Base-by-base conservation (phyloP, 108 stramenopile genomes). In the Discostella pseudostelligera region DNA sequence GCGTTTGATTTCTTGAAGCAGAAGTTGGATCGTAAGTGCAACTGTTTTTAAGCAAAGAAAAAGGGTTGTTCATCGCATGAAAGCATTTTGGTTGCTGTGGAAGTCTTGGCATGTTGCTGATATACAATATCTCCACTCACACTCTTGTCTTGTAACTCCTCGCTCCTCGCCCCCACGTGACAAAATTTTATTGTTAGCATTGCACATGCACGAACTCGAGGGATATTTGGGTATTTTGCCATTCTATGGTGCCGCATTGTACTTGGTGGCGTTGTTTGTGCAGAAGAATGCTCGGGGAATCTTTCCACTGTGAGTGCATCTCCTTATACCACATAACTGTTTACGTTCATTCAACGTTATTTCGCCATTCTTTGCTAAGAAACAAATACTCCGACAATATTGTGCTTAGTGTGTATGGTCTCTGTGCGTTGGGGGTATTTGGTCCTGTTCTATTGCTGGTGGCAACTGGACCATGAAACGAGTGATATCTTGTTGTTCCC, bases 161-260 rank as follows among this genome's bases (percentile, higher is more conserved):
- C 32, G 4, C 32, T 32, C 3, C 32, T 5, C 32, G 32, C 32
- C 32, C 3, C 32, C 3, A 32, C 5, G 32, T 4, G 3, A 32
- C 5, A 4, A 4, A 32, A 32, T 32, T 32, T 4, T 4, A 4
- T 32, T 32, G 3, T 4, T 5, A 32, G 32, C 90, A 20, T 72
- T 84, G 45, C 87, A 88, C 76, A 84, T 86, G 83, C 47, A 56
- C 37, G 90, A 92, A 58, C 58, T 92, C 22, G 19, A 56, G 11
- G 88, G 90, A 37, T 92, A 84, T 70, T 63, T 92, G 56, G 54
- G 59, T 0, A 76, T 92, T 48, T 69, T 89, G 13, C 90, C 90
- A 8, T 79, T 75, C 51, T 89, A 86, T 58, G 85, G 81, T 1
- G 90, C 83, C 13, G 58, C 70, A 8, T 36, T 89, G 37, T 92